Conservation (phyloP, 73 alveolate species). For the Tetrahymena borealis region DNA sequence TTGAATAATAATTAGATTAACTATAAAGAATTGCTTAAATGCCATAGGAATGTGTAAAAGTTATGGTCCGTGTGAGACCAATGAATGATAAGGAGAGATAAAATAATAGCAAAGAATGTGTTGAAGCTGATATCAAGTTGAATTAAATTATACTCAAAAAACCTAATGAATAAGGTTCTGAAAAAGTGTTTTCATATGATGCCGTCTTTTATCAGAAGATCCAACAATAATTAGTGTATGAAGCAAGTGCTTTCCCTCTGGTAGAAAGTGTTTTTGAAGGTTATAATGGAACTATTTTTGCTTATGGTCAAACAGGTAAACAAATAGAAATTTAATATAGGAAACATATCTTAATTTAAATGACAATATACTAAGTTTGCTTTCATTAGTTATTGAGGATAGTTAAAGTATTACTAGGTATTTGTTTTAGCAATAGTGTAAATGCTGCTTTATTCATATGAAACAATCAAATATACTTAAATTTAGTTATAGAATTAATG, state of each 20-base stretch:
- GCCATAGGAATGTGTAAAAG: constrained; percentile 73
- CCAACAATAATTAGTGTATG: constrained; percentile 74
- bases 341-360: too few species aligned
- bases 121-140: constrained; percentile 23
- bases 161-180: constrained; percentile 38
- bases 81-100: constrained; percentile 52
- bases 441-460: too few species aligned
- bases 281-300: constrained; percentile 83
- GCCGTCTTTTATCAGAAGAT: constrained; percentile 85
- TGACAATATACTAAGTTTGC: too few species aligned
- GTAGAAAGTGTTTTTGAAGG: constrained; percentile 94
- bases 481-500: too few species aligned
- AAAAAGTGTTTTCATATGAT: constrained; percentile 72
- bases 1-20: neutral
- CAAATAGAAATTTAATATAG: too few species aligned
- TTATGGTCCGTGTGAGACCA: constrained; percentile 73
- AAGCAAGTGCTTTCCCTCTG: constrained; percentile 93
- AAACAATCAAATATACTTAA: too few species aligned
- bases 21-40: neutral
- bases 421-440: too few species aligned
- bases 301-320: constrained; percentile 81
- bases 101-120: constrained; percentile 23
- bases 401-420: too few species aligned
- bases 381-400: too few species aligned
- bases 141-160: constrained; percentile 18